These are phyloP conservation scores for Dichotomopilus funicola DNA, from an alignment of 2,329 filamentous ascomycete genomes.

Conservation along the genomic window DNA sequence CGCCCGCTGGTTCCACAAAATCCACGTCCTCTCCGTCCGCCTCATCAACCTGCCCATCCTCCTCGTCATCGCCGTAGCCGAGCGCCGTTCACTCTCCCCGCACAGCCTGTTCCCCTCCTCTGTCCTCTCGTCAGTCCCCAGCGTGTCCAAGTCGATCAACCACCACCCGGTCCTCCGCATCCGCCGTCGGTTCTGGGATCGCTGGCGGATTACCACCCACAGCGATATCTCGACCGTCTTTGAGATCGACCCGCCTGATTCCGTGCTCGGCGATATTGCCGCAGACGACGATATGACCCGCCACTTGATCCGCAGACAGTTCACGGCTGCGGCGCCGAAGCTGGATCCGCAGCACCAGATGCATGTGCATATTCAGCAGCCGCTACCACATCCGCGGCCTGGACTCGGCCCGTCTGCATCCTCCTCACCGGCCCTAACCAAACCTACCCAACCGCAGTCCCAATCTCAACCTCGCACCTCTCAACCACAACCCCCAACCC, in stretches of 20 bases:
- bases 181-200: conserved; percentile 53
- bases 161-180: conserved; percentile 1
- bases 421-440: no score
- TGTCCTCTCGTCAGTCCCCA: conserved; percentile 1
- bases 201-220: conserved; percentile 62
- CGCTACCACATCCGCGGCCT: neutral
- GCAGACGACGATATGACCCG: conserved; percentile 53
- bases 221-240: conserved; percentile 68
- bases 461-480: no score
- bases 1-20: conserved; percentile 85
- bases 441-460: no score
- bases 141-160: neutral
- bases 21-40: conserved; percentile 71
- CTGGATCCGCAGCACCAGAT: conserved; percentile 10
- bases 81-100: conserved; percentile 63
- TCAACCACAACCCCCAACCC: no score
- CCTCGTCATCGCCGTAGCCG: conserved; percentile 62
- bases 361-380: conserved; percentile 5
- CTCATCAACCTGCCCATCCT: conserved; percentile 69
- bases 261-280: conserved; percentile 49
- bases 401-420: no score
- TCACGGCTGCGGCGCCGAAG: conserved; percentile 20
- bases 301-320: conserved; percentile 53
- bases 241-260: conserved; percentile 60
- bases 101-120: conserved; percentile 17